Conservation (phyloP, 495 filamentous ascomycete species). For the Astrothelium macrocarpum region DNA sequence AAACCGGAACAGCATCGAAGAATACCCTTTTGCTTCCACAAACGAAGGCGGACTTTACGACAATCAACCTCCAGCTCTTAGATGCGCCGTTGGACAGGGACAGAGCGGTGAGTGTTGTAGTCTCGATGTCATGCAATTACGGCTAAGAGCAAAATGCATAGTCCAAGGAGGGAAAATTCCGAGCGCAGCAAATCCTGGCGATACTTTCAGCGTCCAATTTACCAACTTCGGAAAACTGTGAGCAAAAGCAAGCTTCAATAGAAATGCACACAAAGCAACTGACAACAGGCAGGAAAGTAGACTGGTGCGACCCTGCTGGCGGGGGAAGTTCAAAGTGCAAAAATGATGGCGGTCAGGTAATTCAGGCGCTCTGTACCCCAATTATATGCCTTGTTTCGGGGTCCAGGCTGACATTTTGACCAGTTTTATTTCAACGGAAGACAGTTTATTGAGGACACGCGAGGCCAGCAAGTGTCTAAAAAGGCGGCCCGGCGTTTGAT, state of each 20-base stretch:
- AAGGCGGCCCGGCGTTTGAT: no score
- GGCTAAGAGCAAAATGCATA: background rate
- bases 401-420: background rate
- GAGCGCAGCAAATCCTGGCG: background rate
- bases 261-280: background rate
- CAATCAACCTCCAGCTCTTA: background rate
- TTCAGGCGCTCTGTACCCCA: background rate
- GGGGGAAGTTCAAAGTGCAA: background rate
- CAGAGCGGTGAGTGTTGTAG: background rate
- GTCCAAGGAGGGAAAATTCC: background rate
- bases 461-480: no score
- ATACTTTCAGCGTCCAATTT: background rate
- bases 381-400: background rate
- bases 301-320: background rate
- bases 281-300: background rate
- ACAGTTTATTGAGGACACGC: no score
- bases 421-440: background rate
- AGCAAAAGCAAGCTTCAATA: background rate
- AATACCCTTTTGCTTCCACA: background rate
- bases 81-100: background rate
- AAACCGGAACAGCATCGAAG: background rate
- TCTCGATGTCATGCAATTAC: background rate
- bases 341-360: background rate
- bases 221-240: background rate
- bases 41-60: background rate